Evolutionary conservation across 768 basidiomycete species (phyloP), one percentile per base, ranked within the genome.

Genomic region (Psilocybe sp.): DNA sequence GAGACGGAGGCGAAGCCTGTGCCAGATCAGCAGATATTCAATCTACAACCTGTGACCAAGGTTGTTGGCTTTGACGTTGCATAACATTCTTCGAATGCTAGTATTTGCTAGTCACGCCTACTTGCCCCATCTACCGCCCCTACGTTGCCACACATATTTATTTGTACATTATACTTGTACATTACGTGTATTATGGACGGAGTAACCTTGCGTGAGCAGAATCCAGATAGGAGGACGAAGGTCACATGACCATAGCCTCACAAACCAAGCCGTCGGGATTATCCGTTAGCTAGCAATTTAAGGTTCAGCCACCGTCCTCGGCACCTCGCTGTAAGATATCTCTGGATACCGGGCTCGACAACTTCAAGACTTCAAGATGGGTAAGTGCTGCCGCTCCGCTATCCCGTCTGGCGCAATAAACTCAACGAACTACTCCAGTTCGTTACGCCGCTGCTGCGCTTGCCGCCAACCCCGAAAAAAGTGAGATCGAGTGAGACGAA

Each of bases 401-500:
- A 39, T 40, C 49, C 40, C 7, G 49, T 50, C 41, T 1, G 35
- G 52, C 13, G 38, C 43, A n/a, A 55, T 65, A 47, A 64, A 63
- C 50, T 43, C 28, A 14, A 16, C 60, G 50, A 13, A 45, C 46
- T 37, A 5, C 37, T 61, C 16, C 66, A 92, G 94, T 94, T 76
- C 92, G 94, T 69, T 98, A 98, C 83, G 90, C 94, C 63, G 83
- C 89, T 61, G 91, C 88, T 62, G 80, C 86, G 64, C 78, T 86
- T 61, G 88, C 89, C 64, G 76, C 85, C 61, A 96, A 96, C 78
- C 92, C 94, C 63, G 94, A 98, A 84, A 95, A 92, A 80, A 90
- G 92, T 95, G 58, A 53, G 87, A 79, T 38, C 39, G 36, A n/a
- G 54, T 11, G 14, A 32, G 31, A 32, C 16, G 38, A 36, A 7